Evolutionary conservation across 352 stramenopile species (phyloP).

Genomic region (Thalassiosira livingstoniorum): DNA sequence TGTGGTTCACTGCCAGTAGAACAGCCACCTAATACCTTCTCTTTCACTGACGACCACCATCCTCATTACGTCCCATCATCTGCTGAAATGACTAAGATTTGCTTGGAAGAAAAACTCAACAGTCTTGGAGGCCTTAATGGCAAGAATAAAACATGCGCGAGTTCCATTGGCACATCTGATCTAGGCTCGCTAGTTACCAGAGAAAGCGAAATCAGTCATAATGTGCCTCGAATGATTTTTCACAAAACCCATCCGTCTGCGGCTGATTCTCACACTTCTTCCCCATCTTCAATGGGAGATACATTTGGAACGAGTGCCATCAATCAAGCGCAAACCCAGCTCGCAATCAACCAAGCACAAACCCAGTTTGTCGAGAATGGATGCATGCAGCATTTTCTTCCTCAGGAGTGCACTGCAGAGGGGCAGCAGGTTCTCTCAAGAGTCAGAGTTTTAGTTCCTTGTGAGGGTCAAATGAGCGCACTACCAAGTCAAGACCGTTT

Average conservation of each 20-base stretch:
- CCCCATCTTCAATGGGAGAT: background rate
- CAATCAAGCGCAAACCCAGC: background rate
- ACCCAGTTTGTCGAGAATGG: background rate
- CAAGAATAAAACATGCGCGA: constrained; percentile 13
- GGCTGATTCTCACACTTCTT: background rate
- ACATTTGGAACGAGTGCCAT: background rate
- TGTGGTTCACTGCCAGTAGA: background rate
- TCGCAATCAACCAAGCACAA: background rate
- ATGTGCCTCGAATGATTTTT: constrained; percentile 49
- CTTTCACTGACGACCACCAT: constrained; percentile 9
- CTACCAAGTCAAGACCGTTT: no score
- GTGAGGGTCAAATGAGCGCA: no score
- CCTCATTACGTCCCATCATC: constrained; percentile 32
- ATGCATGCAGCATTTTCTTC: background rate
- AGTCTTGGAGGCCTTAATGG: constrained; percentile 15
- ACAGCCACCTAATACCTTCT: background rate
- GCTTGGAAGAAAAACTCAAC: constrained; percentile 54
- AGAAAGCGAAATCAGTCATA: constrained; percentile 24
- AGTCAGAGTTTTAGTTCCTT: background rate
- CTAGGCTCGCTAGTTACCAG: constrained; percentile 51
- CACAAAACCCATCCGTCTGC: constrained; percentile 38
- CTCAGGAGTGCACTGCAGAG: background rate
- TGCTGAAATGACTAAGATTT: constrained; percentile 25
- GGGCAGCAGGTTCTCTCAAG: background rate
- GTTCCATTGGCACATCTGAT: constrained; percentile 54